Base-by-base conservation (phyloP, 2,329 filamentous ascomycete genomes). In the Colletotrichum liaoningense region DNA sequence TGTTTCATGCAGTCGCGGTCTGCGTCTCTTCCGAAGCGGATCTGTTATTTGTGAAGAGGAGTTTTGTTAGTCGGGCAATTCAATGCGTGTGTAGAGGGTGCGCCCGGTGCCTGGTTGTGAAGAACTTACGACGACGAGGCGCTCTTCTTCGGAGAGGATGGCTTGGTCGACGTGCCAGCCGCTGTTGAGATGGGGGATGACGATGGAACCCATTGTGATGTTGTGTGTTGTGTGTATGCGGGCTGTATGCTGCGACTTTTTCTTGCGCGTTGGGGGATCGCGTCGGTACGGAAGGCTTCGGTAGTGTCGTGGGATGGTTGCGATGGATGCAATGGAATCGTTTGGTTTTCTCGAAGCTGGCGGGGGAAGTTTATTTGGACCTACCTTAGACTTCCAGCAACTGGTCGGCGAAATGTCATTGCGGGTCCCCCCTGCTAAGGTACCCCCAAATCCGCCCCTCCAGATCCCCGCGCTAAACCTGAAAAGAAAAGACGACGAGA, bases 11-110 rank as follows among this genome's bases (percentile, higher is more conserved):
- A 90, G 84, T 97, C 94, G 6, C 92, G 90, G 79, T 97, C 94
- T 81, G 90, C 91, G 83, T 98, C 95, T 78, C 95, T 92, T 60
- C 95, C 95, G 84, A 98, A 98, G 76, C 96, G 93, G 81, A 98
- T 97, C n/a, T 55, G 22, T 24, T 24, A 22, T 14, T 8, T 8
- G 24, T 8, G n/a, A 38, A 24, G 33, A 33, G 30, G 9, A 22
- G 19, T 0, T 35, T 22, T n/a, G 22, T 35, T 38, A 49, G 19
- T 49, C 19, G 14, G 16, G 42, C 16, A 1, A 4, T 19, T 19
- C 7, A 19, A 3, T 19, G 16, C 14, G 7, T 19, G 38, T 19
- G 38, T 19, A 42, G 38, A 42, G 38, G 6, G 14, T 42, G 6
- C 38, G 38, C 5, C 14, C 38, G 38, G 16, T 42, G 5, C 8